These are phyloP conservation scores for Tylopilus balloui DNA, from an alignment of 768 basidiomycete genomes.

Conservation along the genomic window DNA sequence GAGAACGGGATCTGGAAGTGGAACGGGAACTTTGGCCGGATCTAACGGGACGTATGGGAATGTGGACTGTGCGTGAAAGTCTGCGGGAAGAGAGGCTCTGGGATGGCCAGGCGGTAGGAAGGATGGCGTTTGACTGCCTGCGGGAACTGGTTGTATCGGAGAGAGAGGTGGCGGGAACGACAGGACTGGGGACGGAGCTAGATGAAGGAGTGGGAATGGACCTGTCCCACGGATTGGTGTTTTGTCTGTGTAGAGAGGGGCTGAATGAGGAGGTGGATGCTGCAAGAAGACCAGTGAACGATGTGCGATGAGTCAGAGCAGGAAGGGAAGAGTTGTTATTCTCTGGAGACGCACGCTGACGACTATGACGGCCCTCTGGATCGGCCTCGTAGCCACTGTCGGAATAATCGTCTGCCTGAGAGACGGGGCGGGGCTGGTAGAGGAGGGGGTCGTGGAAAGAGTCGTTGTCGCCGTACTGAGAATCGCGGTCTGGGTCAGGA, in stretches of 20 bases:
- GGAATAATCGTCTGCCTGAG: constrained; percentile 69
- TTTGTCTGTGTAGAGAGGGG: constrained; percentile 65
- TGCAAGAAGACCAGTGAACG: constrained; percentile 54
- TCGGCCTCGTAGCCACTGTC: constrained; percentile 85
- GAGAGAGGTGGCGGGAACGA: constrained; percentile 54
- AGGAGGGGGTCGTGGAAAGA: constrained; percentile 57
- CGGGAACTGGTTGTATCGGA: constrained; percentile 65
- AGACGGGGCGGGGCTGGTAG: constrained; percentile 50
- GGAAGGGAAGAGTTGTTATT: constrained; percentile 36
- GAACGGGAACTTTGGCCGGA: constrained; percentile 89
- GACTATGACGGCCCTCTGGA: constrained; percentile 52
- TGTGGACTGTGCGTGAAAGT: constrained; percentile 82
- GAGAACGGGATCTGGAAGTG: constrained; percentile 91
- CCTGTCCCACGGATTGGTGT: constrained; percentile 63
- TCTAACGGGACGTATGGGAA: constrained; percentile 57
- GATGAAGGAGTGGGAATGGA: constrained; percentile 47
- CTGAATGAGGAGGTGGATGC: constrained; percentile 59
- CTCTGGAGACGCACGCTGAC: constrained; percentile 70
- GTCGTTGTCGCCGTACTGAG: constrained; percentile 52
- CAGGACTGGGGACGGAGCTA: constrained; percentile 55
- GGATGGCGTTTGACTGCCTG: constrained; percentile 50
- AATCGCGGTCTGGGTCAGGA: constrained; percentile 54
- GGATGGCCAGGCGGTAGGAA: constrained; percentile 51
- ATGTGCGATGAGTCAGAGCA: constrained; percentile 50
- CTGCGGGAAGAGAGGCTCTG: constrained; percentile 65